These are phyloP conservation scores for Dendrobium nobile DNA, from an alignment of 106 monocot genomes.

Conservation along the genomic window DNA sequence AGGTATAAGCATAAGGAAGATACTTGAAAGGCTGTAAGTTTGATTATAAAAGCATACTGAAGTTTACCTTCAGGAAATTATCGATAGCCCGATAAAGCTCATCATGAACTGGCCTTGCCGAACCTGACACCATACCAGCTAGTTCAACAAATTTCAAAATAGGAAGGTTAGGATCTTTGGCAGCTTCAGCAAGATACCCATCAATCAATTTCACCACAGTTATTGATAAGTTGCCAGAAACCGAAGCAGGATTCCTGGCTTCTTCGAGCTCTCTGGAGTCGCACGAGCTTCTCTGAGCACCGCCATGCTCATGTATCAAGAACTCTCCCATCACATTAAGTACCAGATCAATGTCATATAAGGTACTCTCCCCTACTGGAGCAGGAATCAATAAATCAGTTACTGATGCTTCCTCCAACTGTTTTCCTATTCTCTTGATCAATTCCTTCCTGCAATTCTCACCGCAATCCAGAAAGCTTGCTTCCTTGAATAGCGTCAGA, in stretches of 20 bases:
- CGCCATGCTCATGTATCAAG: conserved; percentile 16
- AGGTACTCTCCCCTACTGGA: conserved; percentile 14
- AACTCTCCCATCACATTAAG: conserved; percentile 43
- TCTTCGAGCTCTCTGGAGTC: conserved; percentile 29
- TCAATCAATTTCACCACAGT: conserved; percentile 43
- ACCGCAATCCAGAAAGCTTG: conserved; percentile 28
- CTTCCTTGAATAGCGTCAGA: conserved; percentile 41
- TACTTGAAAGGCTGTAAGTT: no score
- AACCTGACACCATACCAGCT: conserved; percentile 43
- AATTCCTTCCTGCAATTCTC: conserved; percentile 30
- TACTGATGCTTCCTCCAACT: conserved; percentile 44
- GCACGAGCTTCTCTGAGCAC: conserved; percentile 4
- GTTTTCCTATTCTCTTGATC: conserved; percentile 33
- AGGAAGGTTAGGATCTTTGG: conserved; percentile 48
- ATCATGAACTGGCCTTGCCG: conserved; percentile 36
- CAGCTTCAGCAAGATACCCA: conserved; percentile 52
- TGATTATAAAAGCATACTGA: not conserved
- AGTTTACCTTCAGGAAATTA: conserved; percentile 56
- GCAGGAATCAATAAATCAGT: conserved; percentile 47
- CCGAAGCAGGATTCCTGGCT: conserved; percentile 5
- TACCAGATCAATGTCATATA: conserved; percentile 47
- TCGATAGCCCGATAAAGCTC: conserved; percentile 67
- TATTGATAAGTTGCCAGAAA: conserved; percentile 16
- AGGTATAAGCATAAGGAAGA: no score
- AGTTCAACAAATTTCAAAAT: conserved; percentile 49